Evolutionary conservation across 1,284 basidiomycete species (phyloP).

Genomic region (Rhodotorula mucilaginosa): DNA sequence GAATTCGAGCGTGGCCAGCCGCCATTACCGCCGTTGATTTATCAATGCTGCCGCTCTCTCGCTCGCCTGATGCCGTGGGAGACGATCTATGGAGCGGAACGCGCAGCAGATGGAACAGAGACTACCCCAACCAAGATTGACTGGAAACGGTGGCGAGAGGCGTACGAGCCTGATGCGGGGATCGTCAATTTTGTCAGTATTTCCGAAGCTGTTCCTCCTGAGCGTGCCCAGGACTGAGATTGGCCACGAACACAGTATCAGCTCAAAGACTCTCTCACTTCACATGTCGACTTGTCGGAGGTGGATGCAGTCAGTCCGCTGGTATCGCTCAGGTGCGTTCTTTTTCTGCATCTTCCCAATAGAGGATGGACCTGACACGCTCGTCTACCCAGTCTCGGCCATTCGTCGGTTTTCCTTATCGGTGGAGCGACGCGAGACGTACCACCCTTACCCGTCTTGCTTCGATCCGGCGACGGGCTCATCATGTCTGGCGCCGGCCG

Average conservation of each 20-base stretch:
- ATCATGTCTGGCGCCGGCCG: constrained; percentile 80
- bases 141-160: constrained; percentile 22
- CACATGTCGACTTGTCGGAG: constrained; percentile 87
- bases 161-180: constrained; percentile 65
- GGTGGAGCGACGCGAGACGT: constrained; percentile 72
- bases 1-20: constrained; percentile 71
- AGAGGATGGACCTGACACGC: not conserved
- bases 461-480: constrained; percentile 83
- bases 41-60: constrained; percentile 61
- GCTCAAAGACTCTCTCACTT: constrained; percentile 79
- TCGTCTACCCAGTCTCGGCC: constrained; percentile 63
- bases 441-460: constrained; percentile 71
- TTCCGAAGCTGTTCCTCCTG: constrained; percentile 53
- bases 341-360: constrained; percentile 43
- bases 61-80: constrained; percentile 67
- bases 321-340: constrained; percentile 74
- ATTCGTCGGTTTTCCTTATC: constrained; percentile 81
- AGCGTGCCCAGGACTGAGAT: not conserved
- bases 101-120: not conserved
- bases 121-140: not conserved
- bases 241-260: constrained; percentile 15
- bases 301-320: constrained; percentile 78
- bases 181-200: constrained; percentile 80
- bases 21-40: constrained; percentile 60
- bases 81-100: constrained; percentile 59